A percentile compares a stretch with the other conserved stretches of the same genome.
These are phyloP conservation scores for Neurospora discreta DNA, from an alignment of 495 filamentous ascomycete species.

Conservation along the genomic window DNA sequence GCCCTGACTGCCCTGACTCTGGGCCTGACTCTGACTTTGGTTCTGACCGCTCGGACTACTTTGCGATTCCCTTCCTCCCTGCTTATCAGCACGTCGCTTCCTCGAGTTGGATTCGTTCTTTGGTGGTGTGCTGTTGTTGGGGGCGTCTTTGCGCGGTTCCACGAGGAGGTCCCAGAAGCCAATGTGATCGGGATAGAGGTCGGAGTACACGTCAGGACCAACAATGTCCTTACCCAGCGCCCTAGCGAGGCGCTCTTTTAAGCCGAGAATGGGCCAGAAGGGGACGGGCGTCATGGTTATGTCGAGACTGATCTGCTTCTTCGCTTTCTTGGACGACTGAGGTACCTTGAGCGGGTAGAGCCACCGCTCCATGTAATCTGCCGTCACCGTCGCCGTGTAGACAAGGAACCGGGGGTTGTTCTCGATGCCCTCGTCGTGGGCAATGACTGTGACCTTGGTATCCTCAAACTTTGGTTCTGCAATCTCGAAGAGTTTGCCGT, in stretches of 20 bases:
- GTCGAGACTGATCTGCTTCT: constrained; percentile 11
- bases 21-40: not conserved
- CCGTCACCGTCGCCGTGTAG: constrained; percentile 31
- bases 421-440: constrained; percentile 21
- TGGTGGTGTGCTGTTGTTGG: not conserved
- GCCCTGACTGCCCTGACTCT: not conserved
- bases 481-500: constrained; percentile 3
- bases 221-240: constrained; percentile 32
- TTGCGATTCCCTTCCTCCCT: not conserved
- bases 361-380: constrained; percentile 28
- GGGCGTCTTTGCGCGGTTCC: constrained; percentile 1
- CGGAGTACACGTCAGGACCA: constrained; percentile 19
- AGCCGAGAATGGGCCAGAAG: constrained; percentile 34
- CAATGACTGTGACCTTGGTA: constrained; percentile 30
- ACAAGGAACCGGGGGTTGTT: constrained; percentile 27
- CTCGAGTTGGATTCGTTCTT: not conserved
- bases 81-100: constrained; percentile 7
- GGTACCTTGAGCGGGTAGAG: constrained; percentile 23
- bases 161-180: constrained; percentile 24
- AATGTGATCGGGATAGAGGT: constrained; percentile 16
- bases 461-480: constrained; percentile 18
- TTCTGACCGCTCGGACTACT: not conserved
- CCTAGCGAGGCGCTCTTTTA: constrained; percentile 36
- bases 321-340: not conserved
- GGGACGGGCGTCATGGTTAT: constrained; percentile 29